Evolutionary conservation across 345 rosid genomes (phyloP).

Genomic region (rapeseed (Brassica napus)): Da-Ae NC_063443.1:15949001-15949500

Average conservation of each 20-base stretch:
- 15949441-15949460: constrained; percentile 42
- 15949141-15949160: constrained; percentile 58
- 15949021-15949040: constrained; percentile 45
- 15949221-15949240: constrained; percentile 64
- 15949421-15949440: constrained; percentile 70
- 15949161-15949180: constrained; percentile 79
- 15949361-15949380: constrained; percentile 72
- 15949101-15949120: constrained; percentile 58
- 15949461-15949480: constrained; percentile 49
- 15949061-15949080: constrained; percentile 71
- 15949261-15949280: constrained; percentile 59
- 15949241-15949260: constrained; percentile 55
- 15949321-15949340: constrained; percentile 51
- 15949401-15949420: constrained; percentile 80
- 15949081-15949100: constrained; percentile 70
- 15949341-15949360: constrained; percentile 73
- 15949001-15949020: constrained; percentile 44
- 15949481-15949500: constrained; percentile 55
- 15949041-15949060: constrained; percentile 59
- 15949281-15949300: constrained; percentile 49
- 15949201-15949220: constrained; percentile 70
- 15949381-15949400: constrained; percentile 69
- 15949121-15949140: constrained; percentile 55
- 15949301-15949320: constrained; percentile 47
- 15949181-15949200: constrained; percentile 79